Conservation (phyloP, 495 filamentous ascomycete genomes). For the Neurospora africana region DNA sequence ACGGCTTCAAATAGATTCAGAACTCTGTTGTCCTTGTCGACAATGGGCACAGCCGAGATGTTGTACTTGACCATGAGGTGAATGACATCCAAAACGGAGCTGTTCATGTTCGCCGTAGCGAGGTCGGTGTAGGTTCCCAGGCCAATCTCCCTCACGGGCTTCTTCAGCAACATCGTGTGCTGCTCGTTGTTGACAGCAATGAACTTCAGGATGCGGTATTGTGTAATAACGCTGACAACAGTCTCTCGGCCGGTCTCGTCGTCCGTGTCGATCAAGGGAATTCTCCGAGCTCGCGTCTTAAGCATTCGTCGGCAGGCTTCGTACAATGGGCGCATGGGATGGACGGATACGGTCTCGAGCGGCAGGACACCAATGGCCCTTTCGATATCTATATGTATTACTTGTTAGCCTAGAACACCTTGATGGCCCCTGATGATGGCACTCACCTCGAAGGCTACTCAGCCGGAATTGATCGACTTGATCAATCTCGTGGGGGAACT, state of each 20-base stretch:
- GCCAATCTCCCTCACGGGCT: conserved; percentile 73
- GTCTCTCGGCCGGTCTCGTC: conserved; percentile 88
- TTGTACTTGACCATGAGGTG: conserved; percentile 84
- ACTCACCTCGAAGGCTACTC: conserved; percentile 78
- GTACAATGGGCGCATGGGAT: conserved; percentile 81
- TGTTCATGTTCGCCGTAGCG: conserved; percentile 79
- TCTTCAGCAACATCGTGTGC: conserved; percentile 81
- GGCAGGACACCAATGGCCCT: conserved; percentile 82
- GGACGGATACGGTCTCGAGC: conserved; percentile 90
- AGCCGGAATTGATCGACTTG: conserved; percentile 91
- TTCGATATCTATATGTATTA: conserved; percentile 64
- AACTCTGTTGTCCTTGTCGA: conserved; percentile 70
- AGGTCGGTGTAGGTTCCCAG: conserved; percentile 77
- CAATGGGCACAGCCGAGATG: conserved; percentile 89
- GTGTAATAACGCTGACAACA: conserved; percentile 93
- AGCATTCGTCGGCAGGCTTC: conserved; percentile 94
- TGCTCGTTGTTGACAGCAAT: conserved; percentile 89
- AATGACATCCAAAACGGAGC: conserved; percentile 90
- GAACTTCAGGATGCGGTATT: conserved; percentile 97
- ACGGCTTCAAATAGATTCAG: conserved; percentile 98
- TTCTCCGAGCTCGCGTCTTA: conserved; percentile 80
- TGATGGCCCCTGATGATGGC: neutral
- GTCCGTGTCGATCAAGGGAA: conserved; percentile 88
- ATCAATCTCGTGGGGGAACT: conserved; percentile 81
- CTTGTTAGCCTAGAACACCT: conserved; percentile 2